Evolutionary conservation across 2,329 filamentous ascomycete genomes (phyloP), one percentile per base, ranked within the genome.

Genomic region (Aspergillus terreus): DNA sequence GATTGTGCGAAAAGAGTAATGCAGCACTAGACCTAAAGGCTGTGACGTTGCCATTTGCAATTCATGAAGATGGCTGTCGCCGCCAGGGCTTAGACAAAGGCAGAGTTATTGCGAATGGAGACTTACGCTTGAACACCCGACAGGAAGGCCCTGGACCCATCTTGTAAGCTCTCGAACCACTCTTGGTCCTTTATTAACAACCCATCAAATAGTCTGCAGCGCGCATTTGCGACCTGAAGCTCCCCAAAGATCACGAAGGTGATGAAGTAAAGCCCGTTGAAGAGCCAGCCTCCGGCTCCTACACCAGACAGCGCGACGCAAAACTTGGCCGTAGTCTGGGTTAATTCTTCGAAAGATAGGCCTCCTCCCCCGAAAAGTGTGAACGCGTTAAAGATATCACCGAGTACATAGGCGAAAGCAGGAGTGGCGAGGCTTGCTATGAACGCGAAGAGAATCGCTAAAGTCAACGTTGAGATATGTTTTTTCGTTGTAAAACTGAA

Each of bases 181-280:
- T 79, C 78, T 65, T 94, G 82, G 11, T 92, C 83, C 63, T 86
- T 90, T 5, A 75, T 71, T n/a, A 95, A 66, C 33, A 97, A 73
- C 2, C 80, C 80, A 1, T 73, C 61, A 63, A 96, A 96, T 2
- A 94, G 71, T 4, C 72, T 74, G 14, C 78, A 74, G 4, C 90
- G 81, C 6, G 84, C 84, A 44, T 72, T 81, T 30, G 80, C 81
- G 0, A 87, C 90, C 58, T 96, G 90, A 2, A 90, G 62, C 68
- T 96, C 92, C 12, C 92, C 89, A 67, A 94, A 94, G 0, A 81
- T 66, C 27, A 92, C 76, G 84, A 92, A 96, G 0, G 82, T 68
- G 1, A 79, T 77, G 60, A 90, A 85, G 59, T 90, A 87, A 1
- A 79, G 65, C 3, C 82, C 80, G 58, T 88, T 86, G 14, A 85